Evolutionary conservation across 208 protist genomes (phyloP), one percentile per base, ranked within the genome.

Genomic region (Wallacemonas sp.): DNA sequence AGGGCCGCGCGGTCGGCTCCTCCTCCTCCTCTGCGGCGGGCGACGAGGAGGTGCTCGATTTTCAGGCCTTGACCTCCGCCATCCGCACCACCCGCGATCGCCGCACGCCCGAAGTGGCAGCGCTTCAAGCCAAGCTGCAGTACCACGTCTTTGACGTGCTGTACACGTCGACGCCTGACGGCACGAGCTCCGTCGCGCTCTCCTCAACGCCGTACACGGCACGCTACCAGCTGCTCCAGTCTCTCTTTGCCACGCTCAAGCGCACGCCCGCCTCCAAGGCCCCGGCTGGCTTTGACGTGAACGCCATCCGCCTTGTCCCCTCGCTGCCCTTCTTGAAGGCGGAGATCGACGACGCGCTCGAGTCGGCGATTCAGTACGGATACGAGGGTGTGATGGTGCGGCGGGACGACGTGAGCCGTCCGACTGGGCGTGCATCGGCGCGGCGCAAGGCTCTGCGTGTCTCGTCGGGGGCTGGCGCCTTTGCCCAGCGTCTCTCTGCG

Each of bases 351-450:
- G 52, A 23, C 43, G 55, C 70, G 9, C 68, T 95, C 24, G 72
- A 68, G 3, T 67, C 69, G 1, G 76, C 79, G n/a, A 60, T 94
- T 55, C 52, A 27, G n/a, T 61, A 81, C 26, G 88, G 92, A 26
- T 95, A 93, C 72, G 92, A 96, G 39, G 92, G 92, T 1, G 54
- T 95, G 16, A 94, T 96, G 80, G 68, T 96, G 0, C 92, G 92
- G 24, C 80, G 85, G 3, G 84, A 88, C 29, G 26, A 48, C 12
- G 46, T 47, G 30, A 23, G 24, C 1, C 54, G 46, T 12, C 38
- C 62, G 32, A 2, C 27, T 34, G 29, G 32, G 30, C 24, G 43
- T 26, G 21, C 34, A 52, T 4, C 30, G 23, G 46, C 44, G 24
- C n/a, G 36, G 19, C 21, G 66, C 47, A 11, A 70, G 36, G 17